Conservation (phyloP, 2,329 filamentous ascomycete genomes). For the Periconia sp. region DNA sequence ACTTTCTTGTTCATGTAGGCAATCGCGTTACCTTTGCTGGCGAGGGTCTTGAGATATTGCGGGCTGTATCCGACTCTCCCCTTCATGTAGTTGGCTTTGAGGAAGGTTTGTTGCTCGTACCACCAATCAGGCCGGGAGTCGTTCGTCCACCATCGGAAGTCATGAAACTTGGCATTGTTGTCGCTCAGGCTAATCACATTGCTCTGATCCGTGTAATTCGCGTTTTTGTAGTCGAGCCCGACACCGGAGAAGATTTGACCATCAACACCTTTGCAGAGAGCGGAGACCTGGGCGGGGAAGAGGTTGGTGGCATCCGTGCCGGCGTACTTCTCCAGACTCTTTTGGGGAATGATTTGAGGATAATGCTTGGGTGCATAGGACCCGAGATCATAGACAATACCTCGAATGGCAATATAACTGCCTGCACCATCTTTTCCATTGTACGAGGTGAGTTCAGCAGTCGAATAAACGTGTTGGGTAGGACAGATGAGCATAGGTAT, state of each 20-base stretch:
- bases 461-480: slow-evolving; percentile 84
- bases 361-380: slow-evolving; percentile 79
- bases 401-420: slow-evolving; percentile 82
- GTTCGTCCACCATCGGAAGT: slow-evolving; percentile 85
- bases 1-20: slow-evolving; percentile 80
- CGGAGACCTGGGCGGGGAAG: slow-evolving; percentile 93
- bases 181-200: slow-evolving; percentile 71
- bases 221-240: slow-evolving; percentile 80
- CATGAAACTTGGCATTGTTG: slow-evolving; percentile 81
- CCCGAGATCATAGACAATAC: slow-evolving; percentile 84
- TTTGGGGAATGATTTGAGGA: slow-evolving; percentile 67
- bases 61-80: slow-evolving; percentile 85
- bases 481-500: slow-evolving; percentile 92
- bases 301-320: slow-evolving; percentile 85
- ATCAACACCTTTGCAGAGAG: slow-evolving; percentile 80
- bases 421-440: slow-evolving; percentile 71
- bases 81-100: slow-evolving; percentile 82
- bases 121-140: slow-evolving; percentile 92
- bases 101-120: slow-evolving; percentile 79
- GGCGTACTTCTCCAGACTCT: slow-evolving; percentile 77
- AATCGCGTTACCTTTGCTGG: slow-evolving; percentile 69
- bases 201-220: slow-evolving; percentile 74
- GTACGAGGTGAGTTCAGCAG: slow-evolving; percentile 73
- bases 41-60: slow-evolving; percentile 75
- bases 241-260: slow-evolving; percentile 73